Evolutionary conservation across 768 basidiomycete genomes (phyloP).

Genomic region (Tephrocybe sp.): DNA sequence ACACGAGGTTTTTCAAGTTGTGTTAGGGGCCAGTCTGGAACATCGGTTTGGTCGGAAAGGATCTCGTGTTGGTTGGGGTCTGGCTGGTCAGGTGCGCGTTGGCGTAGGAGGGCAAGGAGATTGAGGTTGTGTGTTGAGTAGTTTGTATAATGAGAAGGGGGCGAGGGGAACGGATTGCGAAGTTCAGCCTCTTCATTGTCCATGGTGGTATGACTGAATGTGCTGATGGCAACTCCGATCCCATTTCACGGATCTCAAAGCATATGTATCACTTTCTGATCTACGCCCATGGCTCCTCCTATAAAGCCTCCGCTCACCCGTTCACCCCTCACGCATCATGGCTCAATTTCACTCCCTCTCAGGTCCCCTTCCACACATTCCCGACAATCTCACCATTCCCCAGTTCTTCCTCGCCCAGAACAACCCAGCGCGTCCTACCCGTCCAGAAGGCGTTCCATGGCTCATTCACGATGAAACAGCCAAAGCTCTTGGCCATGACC

Average conservation of each 20-base stretch:
- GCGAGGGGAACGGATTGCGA: slow-evolving; percentile 86
- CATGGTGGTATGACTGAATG: slow-evolving; percentile 33
- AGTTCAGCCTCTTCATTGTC: slow-evolving; percentile 76
- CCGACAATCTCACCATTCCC: slow-evolving; percentile 61
- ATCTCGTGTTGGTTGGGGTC: slow-evolving; percentile 56
- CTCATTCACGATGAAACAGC: slow-evolving; percentile 58
- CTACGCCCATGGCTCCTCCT: not conserved
- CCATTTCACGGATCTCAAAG: slow-evolving; percentile 1
- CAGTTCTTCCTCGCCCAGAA: slow-evolving; percentile 61
- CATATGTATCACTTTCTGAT: not conserved
- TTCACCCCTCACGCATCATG: slow-evolving; percentile 19
- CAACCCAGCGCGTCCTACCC: slow-evolving; percentile 38
- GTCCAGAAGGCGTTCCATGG: slow-evolving; percentile 47
- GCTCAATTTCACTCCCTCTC: slow-evolving; percentile 31
- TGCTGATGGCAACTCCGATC: not conserved
- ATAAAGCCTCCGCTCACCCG: not conserved
- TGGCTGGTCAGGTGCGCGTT: slow-evolving; percentile 45
- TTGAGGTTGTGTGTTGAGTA: slow-evolving; percentile 75
- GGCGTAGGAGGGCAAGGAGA: slow-evolving; percentile 59
- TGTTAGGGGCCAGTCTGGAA: slow-evolving; percentile 74
- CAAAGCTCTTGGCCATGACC: slow-evolving; percentile 37
- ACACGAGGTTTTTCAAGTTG: slow-evolving; percentile 84
- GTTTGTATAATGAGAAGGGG: slow-evolving; percentile 78
- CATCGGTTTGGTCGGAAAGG: slow-evolving; percentile 65
- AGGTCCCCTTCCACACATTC: slow-evolving; percentile 41